Percentiles rank a stretch among this genome's conserved stretches.
Evolutionary conservation across 495 filamentous ascomycete genomes (phyloP).

Genomic region (Penicillium malachiteum): DNA sequence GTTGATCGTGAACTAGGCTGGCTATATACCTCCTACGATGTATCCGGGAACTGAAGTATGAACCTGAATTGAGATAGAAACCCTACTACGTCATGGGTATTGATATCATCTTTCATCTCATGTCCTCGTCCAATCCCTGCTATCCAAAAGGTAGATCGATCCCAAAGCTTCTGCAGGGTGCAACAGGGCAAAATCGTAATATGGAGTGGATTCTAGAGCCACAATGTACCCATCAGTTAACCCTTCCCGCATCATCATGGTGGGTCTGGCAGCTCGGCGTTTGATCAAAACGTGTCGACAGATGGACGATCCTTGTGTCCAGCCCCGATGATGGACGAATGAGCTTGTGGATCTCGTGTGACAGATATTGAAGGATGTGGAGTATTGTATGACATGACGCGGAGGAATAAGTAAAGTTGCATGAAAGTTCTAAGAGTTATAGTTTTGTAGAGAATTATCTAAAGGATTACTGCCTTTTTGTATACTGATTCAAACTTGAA

Average conservation of each 20-base stretch:
- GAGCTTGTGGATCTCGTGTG: constrained; percentile 4
- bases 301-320: constrained; percentile 11
- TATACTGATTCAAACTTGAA: no score
- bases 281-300: constrained; percentile 5
- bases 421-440: neutral
- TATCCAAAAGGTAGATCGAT: constrained; percentile 8
- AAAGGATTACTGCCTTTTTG: no score
- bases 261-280: constrained; percentile 12
- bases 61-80: neutral
- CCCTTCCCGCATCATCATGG: constrained; percentile 20
- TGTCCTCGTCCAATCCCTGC: constrained; percentile 9
- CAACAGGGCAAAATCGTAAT: constrained; percentile 14
- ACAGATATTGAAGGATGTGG: constrained; percentile 16
- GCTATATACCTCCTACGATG: constrained; percentile 11
- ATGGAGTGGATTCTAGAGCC: constrained; percentile 9
- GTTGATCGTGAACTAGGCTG: neutral
- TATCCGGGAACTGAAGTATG: constrained; percentile 8
- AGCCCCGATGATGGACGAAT: constrained; percentile 14
- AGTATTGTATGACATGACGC: constrained; percentile 15
- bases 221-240: constrained; percentile 9
- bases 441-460: neutral
- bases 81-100: constrained; percentile 23
- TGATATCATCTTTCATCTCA: constrained; percentile 23
- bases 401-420: neutral
- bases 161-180: constrained; percentile 16